Evolutionary conservation across 495 filamentous ascomycete species (phyloP), one percentile per base, ranked within the genome.

Genomic region (Pseudotulostoma volvatum): DNA sequence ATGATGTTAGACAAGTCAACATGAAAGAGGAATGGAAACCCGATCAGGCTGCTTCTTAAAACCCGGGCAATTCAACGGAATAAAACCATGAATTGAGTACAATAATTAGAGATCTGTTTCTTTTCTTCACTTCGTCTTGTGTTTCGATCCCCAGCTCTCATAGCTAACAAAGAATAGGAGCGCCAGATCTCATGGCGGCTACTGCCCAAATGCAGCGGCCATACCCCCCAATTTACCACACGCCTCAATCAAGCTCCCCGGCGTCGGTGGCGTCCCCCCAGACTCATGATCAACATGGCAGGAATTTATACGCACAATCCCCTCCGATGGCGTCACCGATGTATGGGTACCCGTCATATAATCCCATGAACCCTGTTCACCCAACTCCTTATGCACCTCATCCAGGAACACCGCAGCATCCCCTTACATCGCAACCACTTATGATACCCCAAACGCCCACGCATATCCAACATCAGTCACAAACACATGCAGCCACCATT

Each of bases 141-240:
- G 28, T 15, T 18, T 32, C 18, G 30, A 17, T 33, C 15, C n/a
- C 33, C 16, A 15, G 15, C 16, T n/a, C 25, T 16, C 13, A 28
- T 13, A 28, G 14, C n/a, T 5, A 56, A 42, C 8, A 32, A 13
- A 11, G 20, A 19, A 18, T 46, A 94, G 82, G 86, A 54, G 80
- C 73, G 36, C 72, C 81, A 60, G 87, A 95, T 45, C 77, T 87
- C 63, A 96, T 96, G 90, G 87, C 90, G 43, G 74, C 87, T 37
- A 51, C 60, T 30, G 76, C 87, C 45, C 79, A 82, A 52, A 88
- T 94, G 76, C 80, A 79, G 54, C 72, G 76, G 39, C 68, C 68
- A 36, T 95, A 87, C 45, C 88, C 87, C 17, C 84, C 87, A 18
- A 94, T 94, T 44, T 94, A 97, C 51, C 84, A 94, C 52, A 93